Evolutionary conservation across 306 rosid species (phyloP).

Genomic region (Macrotyloma uniflorum): DNA sequence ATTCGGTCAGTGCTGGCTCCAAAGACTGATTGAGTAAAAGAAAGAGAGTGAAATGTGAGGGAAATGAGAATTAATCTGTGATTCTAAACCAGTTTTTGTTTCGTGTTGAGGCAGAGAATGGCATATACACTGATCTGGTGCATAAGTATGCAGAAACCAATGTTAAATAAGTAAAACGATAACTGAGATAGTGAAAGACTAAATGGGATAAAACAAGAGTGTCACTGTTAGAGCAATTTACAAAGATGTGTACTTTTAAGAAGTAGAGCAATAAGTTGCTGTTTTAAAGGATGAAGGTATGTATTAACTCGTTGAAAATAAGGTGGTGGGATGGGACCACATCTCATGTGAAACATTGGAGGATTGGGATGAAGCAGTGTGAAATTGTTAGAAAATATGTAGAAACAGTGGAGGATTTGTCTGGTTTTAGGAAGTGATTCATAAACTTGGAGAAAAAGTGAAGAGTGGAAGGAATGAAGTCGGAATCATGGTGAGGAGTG

Average conservation of each 20-base stretch:
- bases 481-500: constrained; percentile 31
- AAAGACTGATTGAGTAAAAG: too few species aligned
- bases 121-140: not conserved
- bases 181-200: not conserved
- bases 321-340: not conserved
- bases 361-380: constrained; percentile 6
- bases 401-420: constrained; percentile 26
- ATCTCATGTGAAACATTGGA: not conserved
- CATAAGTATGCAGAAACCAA: not conserved
- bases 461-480: constrained; percentile 26
- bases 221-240: not conserved
- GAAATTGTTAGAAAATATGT: not conserved
- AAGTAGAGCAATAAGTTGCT: not conserved
- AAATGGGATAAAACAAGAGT: not conserved
- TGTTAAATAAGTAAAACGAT: not conserved
- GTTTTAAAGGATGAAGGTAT: not conserved
- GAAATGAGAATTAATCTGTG: too few species aligned
- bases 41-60: too few species aligned
- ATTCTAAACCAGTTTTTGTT: not conserved
- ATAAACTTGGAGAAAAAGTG: not conserved
- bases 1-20: too few species aligned
- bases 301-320: not conserved
- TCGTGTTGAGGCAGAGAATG: not conserved
- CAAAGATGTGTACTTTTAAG: too few species aligned
- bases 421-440: constrained; percentile 12